Evolutionary conservation across 768 basidiomycete species (phyloP), one percentile per base, ranked within the genome.

Genomic region (Rhizopogon vesiculosus): DNA sequence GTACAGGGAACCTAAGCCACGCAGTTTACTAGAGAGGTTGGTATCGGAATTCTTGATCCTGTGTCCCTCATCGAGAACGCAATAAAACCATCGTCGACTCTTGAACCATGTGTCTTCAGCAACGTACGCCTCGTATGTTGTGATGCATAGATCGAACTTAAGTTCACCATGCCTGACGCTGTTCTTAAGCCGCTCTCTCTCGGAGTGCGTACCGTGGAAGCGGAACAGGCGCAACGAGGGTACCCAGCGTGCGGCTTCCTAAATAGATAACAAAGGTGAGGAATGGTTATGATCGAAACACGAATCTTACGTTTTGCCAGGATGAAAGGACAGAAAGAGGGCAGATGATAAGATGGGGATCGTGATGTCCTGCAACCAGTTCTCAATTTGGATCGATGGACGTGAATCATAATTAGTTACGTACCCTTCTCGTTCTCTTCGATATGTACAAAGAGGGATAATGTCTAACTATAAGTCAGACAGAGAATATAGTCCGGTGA

Each of bases 321-420:
- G 83, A 77, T 0, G 80, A 77, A 19, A 86, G 69, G 38, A 86
- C 84, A 7, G 86, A 87, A 3, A 90, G 76, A 0, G 88, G 88
- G 62, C 87, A 89, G 52, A 89, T 78, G 45, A 90, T 79, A 28
- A 90, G 77, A 68, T 88, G 86, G 9, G 87, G 85, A 35, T 83
- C 82, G 22, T 66, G 68, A n/a, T 56, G 59, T 8, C 71, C 78
- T 78, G 51, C 38, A 18, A 43, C 7, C 22, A 16, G 22, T 16
- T 5, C 19, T 49, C 5, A 22, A 46, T 45, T 0, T 49, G 9
- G 22, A 22, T 3, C 33, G 45, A 48, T 18, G 41, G 49, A 45
- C 18, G 41, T 16, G 5, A 7, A 9, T 12, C 15, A 48, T 12
- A 19, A 19, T n/a, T 44, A 19, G 31, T 51, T 6, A 61, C 62